Evolutionary conservation across 768 basidiomycete genomes (phyloP), one percentile per base, ranked within the genome.

Genomic region (Coprinopsis cinerea): DNA sequence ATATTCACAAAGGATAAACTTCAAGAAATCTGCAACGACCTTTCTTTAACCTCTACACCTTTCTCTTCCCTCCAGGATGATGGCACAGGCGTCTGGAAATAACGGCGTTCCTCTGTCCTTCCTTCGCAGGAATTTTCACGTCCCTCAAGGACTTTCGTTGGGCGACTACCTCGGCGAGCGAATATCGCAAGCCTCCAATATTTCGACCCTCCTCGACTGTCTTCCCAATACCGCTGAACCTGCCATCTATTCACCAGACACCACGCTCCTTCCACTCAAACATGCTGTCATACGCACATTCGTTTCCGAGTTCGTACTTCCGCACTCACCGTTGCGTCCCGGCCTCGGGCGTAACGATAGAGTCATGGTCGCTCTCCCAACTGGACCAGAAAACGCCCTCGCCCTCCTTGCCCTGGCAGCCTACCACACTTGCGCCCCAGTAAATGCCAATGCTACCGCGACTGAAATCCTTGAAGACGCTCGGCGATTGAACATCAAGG

Each of bases 351-450:
- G 64, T 10, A 77, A 75, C 56, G 73, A 75, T 59, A 67, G 75
- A 10, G 64, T 77, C 49, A 71, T 77, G 64, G 59, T 74, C 46
- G 69, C 64, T 2, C 61, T 75, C 4, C 73, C 73, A 6, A 70
- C 72, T 10, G 73, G 73, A 6, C 71, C 73, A 17, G 70, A 73
- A 54, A 75, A 72, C 44, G 75, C 73, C 0, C 57, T 75, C 9
- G 74, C 74, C 2, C 58, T 77, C n/a, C 65, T 75, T 39, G 65
- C 74, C 1, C 51, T 77, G 13, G 63, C 69, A 10, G 57, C 52
- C 44, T 75, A 75, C 53, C 71, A 75, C 59, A 71, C 74, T 17
- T 72, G 71, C 47, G 74, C 72, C 4, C 75, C 74, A 1, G 69
- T 76, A 27, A 77, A 76, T 56, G 66, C 72, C 9, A 69, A 64